Conservation (phyloP, 2,329 filamentous ascomycete genomes). For the Neonectria hederae region DNA sequence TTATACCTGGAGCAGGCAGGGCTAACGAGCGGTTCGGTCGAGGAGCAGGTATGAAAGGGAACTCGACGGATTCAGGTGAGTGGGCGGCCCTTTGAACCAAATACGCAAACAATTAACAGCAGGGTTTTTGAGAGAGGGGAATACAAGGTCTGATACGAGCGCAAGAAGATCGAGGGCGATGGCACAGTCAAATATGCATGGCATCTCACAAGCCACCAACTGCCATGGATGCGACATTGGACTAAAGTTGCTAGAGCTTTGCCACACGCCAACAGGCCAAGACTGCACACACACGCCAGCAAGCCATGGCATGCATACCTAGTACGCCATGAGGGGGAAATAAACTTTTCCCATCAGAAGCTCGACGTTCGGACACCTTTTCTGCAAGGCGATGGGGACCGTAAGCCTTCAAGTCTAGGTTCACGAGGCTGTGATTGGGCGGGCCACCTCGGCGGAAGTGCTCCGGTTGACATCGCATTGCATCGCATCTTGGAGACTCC, state of each 20-base stretch:
- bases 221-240: conserved; percentile 16
- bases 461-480: conserved; percentile 3
- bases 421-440: neutral
- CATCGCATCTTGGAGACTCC: neutral
- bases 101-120: conserved; percentile 10
- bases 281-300: conserved; percentile 20
- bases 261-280: conserved; percentile 24
- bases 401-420: neutral
- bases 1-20: conserved; percentile 5
- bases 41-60: conserved; percentile 6
- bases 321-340: conserved; percentile 35
- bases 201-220: conserved; percentile 14
- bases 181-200: conserved; percentile 28
- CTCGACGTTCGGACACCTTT: conserved; percentile 24
- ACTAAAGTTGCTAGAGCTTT: conserved; percentile 8
- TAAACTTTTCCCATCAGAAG: conserved; percentile 38
- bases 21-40: conserved; percentile 7
- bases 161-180: conserved; percentile 12
- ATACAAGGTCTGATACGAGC: neutral
- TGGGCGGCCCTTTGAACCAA: conserved; percentile 10
- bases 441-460: neutral
- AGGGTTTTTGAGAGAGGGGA: neutral
- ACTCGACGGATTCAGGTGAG: conserved; percentile 6
- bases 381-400: conserved; percentile 4
- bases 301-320: conserved; percentile 12